Conservation (phyloP, 2,329 filamentous ascomycete genomes). For the Lachnellula willkommii region DNA sequence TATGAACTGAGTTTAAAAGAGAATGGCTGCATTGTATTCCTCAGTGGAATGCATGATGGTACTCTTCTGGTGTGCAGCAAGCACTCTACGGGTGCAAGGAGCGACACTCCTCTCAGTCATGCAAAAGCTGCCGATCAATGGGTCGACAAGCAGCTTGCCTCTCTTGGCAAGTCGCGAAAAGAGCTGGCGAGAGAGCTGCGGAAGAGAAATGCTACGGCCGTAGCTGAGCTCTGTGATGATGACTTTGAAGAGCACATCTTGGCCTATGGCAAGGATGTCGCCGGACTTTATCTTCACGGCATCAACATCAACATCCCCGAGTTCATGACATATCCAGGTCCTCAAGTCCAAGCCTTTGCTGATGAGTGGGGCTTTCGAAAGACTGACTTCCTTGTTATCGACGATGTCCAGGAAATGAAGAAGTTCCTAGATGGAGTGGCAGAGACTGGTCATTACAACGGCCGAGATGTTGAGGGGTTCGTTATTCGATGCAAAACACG, state of each 20-base stretch:
- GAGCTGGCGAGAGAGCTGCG: conserved; percentile 74
- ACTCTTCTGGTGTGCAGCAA: conserved; percentile 97
- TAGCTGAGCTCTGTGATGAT: conserved; percentile 95
- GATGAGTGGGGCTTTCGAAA: conserved; percentile 91
- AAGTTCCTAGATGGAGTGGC: conserved; percentile 77
- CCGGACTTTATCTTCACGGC: conserved; percentile 91
- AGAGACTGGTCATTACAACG: conserved; percentile 83
- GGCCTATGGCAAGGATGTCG: conserved; percentile 73
- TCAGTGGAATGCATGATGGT: conserved; percentile 83
- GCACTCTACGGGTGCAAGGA: conserved; percentile 83
- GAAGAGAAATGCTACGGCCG: conserved; percentile 81
- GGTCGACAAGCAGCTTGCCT: conserved; percentile 72
- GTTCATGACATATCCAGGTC: conserved; percentile 80
- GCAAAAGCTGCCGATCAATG: conserved; percentile 76
- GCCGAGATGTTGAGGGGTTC: conserved; percentile 92
- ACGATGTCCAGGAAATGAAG: conserved; percentile 69
- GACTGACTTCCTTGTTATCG: conserved; percentile 71
- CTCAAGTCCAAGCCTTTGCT: conserved; percentile 83
- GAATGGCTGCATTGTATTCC: conserved; percentile 99
- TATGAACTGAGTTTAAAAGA: conserved; percentile 97
- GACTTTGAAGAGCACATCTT: conserved; percentile 95
- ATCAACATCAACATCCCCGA: conserved; percentile 93
- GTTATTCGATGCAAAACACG: conserved; percentile 78
- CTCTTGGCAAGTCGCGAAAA: conserved; percentile 69
- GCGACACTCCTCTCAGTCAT: conserved; percentile 61